These are phyloP conservation scores for Chlamydomonas sphaeroides DNA, from an alignment of 139 green algal genomes.

Conservation along the genomic window DNA sequence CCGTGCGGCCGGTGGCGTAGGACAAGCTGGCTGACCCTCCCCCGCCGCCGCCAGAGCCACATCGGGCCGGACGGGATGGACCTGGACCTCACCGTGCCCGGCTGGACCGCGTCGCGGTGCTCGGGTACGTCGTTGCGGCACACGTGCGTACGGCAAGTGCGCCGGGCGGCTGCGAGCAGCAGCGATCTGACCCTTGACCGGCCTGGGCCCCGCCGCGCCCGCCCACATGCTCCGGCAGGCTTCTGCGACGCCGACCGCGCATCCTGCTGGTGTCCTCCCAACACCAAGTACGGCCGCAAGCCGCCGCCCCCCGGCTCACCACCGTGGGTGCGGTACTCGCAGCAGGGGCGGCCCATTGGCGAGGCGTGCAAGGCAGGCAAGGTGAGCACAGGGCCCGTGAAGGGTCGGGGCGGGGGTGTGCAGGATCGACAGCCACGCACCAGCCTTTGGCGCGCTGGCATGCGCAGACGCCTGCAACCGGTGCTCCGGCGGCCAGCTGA, in stretches of 20 bases:
- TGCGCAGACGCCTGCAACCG: too few species aligned
- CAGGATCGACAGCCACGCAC: too few species aligned
- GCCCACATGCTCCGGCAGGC: neutral
- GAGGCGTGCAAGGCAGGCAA: constrained; percentile 21
- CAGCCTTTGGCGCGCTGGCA: too few species aligned
- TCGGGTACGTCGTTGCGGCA: neutral
- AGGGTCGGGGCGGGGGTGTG: too few species aligned
- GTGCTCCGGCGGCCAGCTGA: too few species aligned
- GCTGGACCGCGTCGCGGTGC: constrained; percentile 19
- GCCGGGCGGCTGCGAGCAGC: too few species aligned
- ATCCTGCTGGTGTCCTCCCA: constrained; percentile 16
- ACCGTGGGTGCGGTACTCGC: constrained; percentile 26
- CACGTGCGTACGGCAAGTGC: too few species aligned
- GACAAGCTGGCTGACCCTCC: too few species aligned
- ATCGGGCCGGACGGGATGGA: constrained; percentile 18
- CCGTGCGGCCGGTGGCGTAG: too few species aligned
- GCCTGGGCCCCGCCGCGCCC: too few species aligned
- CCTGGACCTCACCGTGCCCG: neutral
- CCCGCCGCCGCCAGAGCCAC: neutral
- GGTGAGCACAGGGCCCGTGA: neutral
- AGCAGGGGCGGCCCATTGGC: neutral
- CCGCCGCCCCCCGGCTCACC: constrained; percentile 13
- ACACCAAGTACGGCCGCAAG: constrained; percentile 26
- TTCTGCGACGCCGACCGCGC: constrained; percentile 31
- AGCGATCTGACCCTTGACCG: too few species aligned